Percentiles rank a stretch among this genome's conserved stretches.
phyloP scores from a whole-genome alignment of 495 filamentous ascomycete species.

The Penicillium manginii region DNA sequence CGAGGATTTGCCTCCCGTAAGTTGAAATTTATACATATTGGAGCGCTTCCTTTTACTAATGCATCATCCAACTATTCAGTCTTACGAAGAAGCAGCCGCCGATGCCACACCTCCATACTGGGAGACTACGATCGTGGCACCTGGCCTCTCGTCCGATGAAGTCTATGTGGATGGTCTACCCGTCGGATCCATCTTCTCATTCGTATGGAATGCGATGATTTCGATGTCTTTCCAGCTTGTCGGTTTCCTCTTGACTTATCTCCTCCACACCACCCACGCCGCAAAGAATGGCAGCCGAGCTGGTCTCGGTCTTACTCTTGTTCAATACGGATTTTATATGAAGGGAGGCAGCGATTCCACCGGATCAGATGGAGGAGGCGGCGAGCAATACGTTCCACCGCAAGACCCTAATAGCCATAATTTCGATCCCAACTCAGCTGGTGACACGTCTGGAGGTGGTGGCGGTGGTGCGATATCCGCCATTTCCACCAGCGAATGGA shows the following conservation, averaged over 20 bases:
- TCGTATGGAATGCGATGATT: constrained; percentile 98
- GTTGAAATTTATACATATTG: constrained; percentile 34
- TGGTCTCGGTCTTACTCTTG: constrained; percentile 92
- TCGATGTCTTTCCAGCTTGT: constrained; percentile 97
- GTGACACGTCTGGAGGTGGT: constrained; percentile 42
- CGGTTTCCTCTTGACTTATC: constrained; percentile 96
- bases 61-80: constrained; percentile 51
- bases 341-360: constrained; percentile 59
- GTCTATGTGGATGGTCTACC: constrained; percentile 96
- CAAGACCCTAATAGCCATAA: constrained; percentile 88
- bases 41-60: constrained; percentile 23
- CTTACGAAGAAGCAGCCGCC: constrained; percentile 97
- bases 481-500: constrained; percentile 77
- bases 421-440: constrained; percentile 75
- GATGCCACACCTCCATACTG: constrained; percentile 97
- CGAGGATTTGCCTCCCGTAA: constrained; percentile 87
- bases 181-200: constrained; percentile 92
- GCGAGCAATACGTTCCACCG: constrained; percentile 61
- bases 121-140: constrained; percentile 97
- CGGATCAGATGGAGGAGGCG: constrained; percentile 53
- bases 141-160: constrained; percentile 83
- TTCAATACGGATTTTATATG: constrained; percentile 97
- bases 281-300: constrained; percentile 96
- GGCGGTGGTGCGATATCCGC: constrained; percentile 44
- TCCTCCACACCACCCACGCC: constrained; percentile 95